phyloP scores from a whole-genome alignment of 1,139 yeast species.

The Groenewaldozyma auringiensis region DNA sequence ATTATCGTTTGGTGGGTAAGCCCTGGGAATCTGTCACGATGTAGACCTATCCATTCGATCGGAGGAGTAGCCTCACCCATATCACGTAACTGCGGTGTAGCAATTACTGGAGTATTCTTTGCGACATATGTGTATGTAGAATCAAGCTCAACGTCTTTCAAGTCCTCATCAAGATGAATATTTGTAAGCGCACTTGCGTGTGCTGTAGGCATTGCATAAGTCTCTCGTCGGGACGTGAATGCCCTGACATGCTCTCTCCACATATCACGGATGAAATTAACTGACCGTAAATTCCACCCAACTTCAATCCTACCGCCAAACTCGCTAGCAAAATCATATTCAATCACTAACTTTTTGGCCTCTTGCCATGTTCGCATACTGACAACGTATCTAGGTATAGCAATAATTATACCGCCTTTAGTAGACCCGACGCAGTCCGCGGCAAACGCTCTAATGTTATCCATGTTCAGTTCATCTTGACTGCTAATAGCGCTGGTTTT shows the following conservation, averaged over 20 bases:
- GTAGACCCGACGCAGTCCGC: constrained; percentile 48
- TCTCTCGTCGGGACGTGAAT: constrained; percentile 41
- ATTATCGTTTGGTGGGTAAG: constrained; percentile 76
- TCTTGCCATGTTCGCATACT: constrained; percentile 70
- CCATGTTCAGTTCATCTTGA: constrained; percentile 32
- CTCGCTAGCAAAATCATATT: constrained; percentile 57
- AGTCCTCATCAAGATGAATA: constrained; percentile 43
- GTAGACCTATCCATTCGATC: constrained; percentile 93
- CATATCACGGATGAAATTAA: constrained; percentile 89
- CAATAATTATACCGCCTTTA: constrained; percentile 71
- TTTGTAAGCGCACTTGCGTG: constrained; percentile 10
- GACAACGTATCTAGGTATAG: constrained; percentile 67
- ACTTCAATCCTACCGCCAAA: constrained; percentile 89
- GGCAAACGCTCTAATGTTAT: constrained; percentile 50
- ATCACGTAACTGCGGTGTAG: constrained; percentile 82
- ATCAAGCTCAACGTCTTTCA: constrained; percentile 55
- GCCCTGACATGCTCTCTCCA: constrained; percentile 69
- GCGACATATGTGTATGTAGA: constrained; percentile 55
- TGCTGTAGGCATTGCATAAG: constrained; percentile 20
- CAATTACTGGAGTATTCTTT: constrained; percentile 68
- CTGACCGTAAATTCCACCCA: constrained; percentile 88
- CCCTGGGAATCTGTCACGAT: constrained; percentile 76
- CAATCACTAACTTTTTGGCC: constrained; percentile 41
- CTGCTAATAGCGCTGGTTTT: constrained; percentile 38
- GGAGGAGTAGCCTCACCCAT: constrained; percentile 98